phyloP scores from a whole-genome alignment of 306 rosid genomes.

The Lagenaria siceraria region DNA sequence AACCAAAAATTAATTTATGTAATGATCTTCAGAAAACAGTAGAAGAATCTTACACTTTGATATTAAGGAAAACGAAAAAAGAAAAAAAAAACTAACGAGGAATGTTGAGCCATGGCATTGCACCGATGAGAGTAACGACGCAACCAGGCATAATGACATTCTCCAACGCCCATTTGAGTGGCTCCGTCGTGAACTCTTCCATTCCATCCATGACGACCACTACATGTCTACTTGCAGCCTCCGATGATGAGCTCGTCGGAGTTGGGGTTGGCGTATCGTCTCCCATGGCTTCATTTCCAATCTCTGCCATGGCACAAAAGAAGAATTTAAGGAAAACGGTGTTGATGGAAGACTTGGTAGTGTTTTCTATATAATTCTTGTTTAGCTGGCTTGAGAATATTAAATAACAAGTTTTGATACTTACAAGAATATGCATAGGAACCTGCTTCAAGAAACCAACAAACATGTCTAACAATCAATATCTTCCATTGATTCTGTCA shows the following conservation, averaged over 20 bases:
- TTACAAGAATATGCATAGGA: neutral
- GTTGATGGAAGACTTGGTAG: neutral
- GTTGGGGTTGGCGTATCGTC: neutral
- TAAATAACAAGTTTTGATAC: neutral
- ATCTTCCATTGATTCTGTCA: neutral
- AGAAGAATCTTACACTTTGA: neutral
- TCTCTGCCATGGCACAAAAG: neutral
- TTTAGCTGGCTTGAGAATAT: neutral
- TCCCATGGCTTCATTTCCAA: neutral
- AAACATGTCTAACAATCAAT: neutral
- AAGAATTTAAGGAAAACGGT: neutral
- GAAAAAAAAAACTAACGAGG: conserved; percentile 15
- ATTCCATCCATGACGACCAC: conserved; percentile 50
- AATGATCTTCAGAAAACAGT: neutral
- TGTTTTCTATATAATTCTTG: neutral
- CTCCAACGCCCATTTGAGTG: conserved; percentile 37
- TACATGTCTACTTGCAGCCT: conserved; percentile 15
- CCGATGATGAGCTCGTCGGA: conserved; percentile 4
- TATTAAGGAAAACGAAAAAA: neutral
- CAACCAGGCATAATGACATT: conserved; percentile 26
- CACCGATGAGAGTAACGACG: conserved; percentile 40
- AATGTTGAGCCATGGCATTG: conserved; percentile 54
- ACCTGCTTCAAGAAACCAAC: neutral
- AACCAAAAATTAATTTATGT: neutral
- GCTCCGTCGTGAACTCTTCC: conserved; percentile 32